These are phyloP conservation scores for Hyaloscypha bicolor DNA, from an alignment of 495 filamentous ascomycete genomes.

Conservation along the genomic window DNA sequence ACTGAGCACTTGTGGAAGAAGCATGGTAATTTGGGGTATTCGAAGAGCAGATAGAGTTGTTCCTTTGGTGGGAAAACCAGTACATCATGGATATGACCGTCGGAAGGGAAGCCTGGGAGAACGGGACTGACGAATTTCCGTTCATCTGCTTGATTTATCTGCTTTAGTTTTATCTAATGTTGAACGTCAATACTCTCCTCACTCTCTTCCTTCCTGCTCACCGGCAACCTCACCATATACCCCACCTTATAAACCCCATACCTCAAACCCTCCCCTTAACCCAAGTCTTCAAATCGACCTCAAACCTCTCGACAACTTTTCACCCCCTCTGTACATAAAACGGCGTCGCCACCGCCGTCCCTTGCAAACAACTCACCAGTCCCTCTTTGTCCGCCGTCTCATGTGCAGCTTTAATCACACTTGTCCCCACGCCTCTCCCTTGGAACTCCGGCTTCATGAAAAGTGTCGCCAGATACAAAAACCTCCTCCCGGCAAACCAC, in stretches of 20 bases:
- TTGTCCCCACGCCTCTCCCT: too few relatives aligned
- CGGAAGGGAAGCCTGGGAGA: background rate
- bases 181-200: background rate
- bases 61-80: background rate
- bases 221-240: background rate
- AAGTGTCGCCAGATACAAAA: too few relatives aligned
- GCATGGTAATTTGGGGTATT: background rate
- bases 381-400: too few relatives aligned
- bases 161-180: background rate
- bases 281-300: too few relatives aligned
- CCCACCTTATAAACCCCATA: background rate
- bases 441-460: too few relatives aligned
- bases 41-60: background rate
- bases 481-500: too few relatives aligned
- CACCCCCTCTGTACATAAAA: too few relatives aligned
- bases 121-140: background rate
- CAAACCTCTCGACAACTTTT: too few relatives aligned
- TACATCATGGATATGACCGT: background rate
- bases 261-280: background rate
- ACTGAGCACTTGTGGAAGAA: background rate
- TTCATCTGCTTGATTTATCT: too few relatives aligned
- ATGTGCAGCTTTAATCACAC: too few relatives aligned
- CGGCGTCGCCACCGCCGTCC: too few relatives aligned
- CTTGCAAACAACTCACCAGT: too few relatives aligned
- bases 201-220: background rate